Evolutionary conservation across 371 early-diverging fungal species (phyloP), one percentile per base, ranked within the genome.

Genomic region (Lichtheimia ornata): DNA sequence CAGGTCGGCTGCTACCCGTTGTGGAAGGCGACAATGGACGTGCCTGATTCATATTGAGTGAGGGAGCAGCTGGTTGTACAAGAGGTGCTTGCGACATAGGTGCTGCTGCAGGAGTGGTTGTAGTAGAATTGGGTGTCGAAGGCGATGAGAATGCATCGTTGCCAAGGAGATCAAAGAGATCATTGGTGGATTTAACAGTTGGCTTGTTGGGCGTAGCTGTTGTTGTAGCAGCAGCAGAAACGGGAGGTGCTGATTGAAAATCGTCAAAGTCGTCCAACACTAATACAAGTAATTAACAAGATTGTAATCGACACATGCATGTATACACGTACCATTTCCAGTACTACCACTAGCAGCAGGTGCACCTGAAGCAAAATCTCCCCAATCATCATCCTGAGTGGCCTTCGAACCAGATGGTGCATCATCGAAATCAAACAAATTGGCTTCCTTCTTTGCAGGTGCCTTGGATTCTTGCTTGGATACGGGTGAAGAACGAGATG

Each of bases 361-460:
- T n/a, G 59, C 67, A 50, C 80, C 76, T 61, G 78, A 54, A 63
- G 74, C 65, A 63, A 77, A 80, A 28, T 77, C 74, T 24, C 84
- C 85, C 85, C 85, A 84, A 22, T 81, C 84, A 62, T 87, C 84
- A 53, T 80, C 78, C 73, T 18, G 35, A 35, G 35, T 60, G 59
- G 58, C 44, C 28, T 52, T 49, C 52, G 49, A 25, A 53, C 2
- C 67, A 20, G n/a, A 52, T 65, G 14, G 77, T 53, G 22, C 77
- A 61, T 79, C 80, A 53, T 84, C 87, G 62, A 87, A 87, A 61
- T 87, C 85, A 66, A 87, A 84, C 57, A 87, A 53, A 59, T 83
- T 82, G 17, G 73, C 79, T 61, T 81, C 87, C 35, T 81, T 63
- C 18, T 61, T 82, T 22, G 67, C 75, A 2, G 71, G 66, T 17